Conservation (phyloP, 2,329 filamentous ascomycete genomes). For the Colletotrichum chrysophilum region DNA sequence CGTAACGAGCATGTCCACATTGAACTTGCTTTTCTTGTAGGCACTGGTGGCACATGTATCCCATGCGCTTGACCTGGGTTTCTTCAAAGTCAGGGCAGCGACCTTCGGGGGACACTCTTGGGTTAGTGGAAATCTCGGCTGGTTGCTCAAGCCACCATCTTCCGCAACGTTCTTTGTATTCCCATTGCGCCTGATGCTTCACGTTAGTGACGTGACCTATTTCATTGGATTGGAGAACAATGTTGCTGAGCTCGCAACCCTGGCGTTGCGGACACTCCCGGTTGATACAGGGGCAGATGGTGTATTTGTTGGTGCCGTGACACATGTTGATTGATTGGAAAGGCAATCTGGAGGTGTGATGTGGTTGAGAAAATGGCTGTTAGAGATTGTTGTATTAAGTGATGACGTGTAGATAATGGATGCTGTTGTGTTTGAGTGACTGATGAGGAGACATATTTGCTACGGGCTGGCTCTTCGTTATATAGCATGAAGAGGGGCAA, state of each 20-base stretch:
- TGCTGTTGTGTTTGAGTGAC: neutral
- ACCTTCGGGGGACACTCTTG: neutral
- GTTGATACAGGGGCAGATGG: neutral
- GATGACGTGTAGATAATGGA: neutral
- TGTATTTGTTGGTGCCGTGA: neutral
- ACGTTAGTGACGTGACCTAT: neutral
- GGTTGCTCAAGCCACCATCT: neutral
- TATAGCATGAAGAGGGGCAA: neutral
- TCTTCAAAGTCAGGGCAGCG: neutral
- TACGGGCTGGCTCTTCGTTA: neutral
- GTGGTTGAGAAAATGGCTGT: neutral
- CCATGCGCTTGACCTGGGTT: neutral
- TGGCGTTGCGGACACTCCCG: neutral
- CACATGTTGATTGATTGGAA: neutral
- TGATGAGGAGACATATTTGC: neutral
- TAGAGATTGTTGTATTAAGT: neutral
- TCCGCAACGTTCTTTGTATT: neutral
- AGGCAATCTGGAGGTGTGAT: neutral
- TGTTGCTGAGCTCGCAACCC: neutral
- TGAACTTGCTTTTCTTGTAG: neutral
- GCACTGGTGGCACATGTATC: neutral
- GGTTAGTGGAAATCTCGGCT: neutral
- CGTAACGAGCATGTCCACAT: neutral
- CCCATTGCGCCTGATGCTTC: neutral
- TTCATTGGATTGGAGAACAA: neutral